Evolutionary conservation across 2,329 filamentous ascomycete species (phyloP), one percentile per base, ranked within the genome.

Genomic region (Claviceps maximensis): DNA sequence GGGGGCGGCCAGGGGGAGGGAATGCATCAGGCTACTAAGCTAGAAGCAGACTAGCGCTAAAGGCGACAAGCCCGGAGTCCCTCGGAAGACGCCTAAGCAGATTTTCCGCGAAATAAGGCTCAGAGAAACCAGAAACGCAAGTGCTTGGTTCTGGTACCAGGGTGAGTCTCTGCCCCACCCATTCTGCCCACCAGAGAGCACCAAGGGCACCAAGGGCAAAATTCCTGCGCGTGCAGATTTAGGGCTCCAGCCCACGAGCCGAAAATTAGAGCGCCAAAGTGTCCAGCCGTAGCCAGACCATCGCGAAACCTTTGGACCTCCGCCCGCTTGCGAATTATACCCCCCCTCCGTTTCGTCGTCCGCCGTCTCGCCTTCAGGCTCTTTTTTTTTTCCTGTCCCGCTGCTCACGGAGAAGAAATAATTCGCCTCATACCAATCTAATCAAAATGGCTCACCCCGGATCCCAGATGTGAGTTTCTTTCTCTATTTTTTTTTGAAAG

Each of bases 381-480:
- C 10, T 46, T 46, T 7, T 47, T 33, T 21, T 17, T 29, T n/a
- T 21, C 8, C 40, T 66, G 15, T 17, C 64, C 62, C 66, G 41
- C 62, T 56, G 60, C 60, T 58, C 57, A 60, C 9, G 21, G 31
- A 50, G 21, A 50, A 50, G 21, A 62, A 63, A 46, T 29, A 33
- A 50, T 49, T 54, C 49, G 50, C 58, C 47, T 53, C 45, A 25
- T 52, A 38, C 38, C 19, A 53, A 40, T 62, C 62, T 57, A 67
- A 69, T 70, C 75, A 80, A 72, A 62, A 81, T 81, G 78, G 76
- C 78, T 73, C 71, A 74, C 68, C 74, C 77, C 62, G 78, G 78
- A 69, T 70, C 76, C 68, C 78, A 81, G 70, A 81, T 82, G 78
- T 82, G 71, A 78, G 78, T 74, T 25, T 45, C 4, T 50, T 19